Evolutionary conservation across 306 rosid species (phyloP).

Genomic region (Sicyos edulis): DNA sequence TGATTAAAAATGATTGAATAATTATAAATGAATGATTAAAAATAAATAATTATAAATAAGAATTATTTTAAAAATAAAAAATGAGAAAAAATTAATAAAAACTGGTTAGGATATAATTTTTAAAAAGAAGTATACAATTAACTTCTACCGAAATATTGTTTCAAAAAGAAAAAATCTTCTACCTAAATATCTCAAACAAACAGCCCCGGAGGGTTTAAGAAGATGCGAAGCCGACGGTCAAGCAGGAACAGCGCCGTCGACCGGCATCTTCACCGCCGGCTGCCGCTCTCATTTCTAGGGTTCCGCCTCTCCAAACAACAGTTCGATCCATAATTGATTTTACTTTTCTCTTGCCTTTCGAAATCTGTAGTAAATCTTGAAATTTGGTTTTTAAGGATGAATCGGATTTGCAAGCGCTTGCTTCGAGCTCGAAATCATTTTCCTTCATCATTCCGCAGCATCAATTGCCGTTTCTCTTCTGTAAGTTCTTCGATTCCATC

Average conservation of each 20-base stretch:
- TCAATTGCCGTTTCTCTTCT: constrained; percentile 7
- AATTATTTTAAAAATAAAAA: too few species aligned
- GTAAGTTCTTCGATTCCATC: constrained; percentile 15
- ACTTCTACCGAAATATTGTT: too few species aligned
- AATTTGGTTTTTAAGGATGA: background rate
- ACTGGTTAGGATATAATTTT: too few species aligned
- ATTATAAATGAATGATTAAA: too few species aligned
- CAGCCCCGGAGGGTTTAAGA: background rate
- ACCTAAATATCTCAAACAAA: too few species aligned
- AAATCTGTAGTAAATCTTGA: background rate
- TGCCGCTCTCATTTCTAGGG: background rate
- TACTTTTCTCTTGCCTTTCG: background rate
- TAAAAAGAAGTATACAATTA: too few species aligned
- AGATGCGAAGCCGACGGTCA: background rate
- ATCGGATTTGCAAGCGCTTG: constrained; percentile 5
- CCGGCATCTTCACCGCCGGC: background rate
- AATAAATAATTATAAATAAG: too few species aligned
- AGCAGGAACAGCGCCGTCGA: background rate
- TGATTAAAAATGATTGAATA: too few species aligned
- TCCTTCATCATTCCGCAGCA: background rate
- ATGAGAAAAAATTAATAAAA: too few species aligned
- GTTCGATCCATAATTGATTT: background rate
- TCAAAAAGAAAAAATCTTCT: too few species aligned
- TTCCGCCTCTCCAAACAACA: background rate
- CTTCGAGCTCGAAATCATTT: background rate